These are phyloP conservation scores for Fraxinus pennsylvanica DNA, from an alignment of 257 asterid species.

Conservation along the genomic window DNA sequence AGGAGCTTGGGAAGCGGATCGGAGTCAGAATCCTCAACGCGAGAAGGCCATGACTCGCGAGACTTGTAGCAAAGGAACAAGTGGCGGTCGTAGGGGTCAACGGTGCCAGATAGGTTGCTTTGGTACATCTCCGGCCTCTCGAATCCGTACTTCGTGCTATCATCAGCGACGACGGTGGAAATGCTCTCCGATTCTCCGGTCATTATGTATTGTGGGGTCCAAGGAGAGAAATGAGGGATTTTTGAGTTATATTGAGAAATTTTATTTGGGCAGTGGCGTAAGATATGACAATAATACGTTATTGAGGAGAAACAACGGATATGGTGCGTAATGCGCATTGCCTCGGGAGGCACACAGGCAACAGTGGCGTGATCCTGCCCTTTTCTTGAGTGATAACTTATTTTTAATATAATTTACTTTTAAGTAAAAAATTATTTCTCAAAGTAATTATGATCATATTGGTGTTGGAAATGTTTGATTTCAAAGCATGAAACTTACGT, in stretches of 20 bases:
- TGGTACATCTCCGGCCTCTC: constrained; percentile 75
- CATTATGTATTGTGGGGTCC: constrained; percentile 46
- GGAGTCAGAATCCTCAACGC: constrained; percentile 71
- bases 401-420: no score
- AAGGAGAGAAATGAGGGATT: constrained; percentile 6
- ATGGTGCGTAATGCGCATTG: constrained; percentile 33
- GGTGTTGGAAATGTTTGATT: no score
- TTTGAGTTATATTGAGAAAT: constrained; percentile 28
- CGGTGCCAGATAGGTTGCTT: constrained; percentile 62
- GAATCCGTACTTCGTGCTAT: constrained; percentile 65
- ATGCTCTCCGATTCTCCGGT: constrained; percentile 59
- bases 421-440: no score
- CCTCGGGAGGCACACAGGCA: background rate
- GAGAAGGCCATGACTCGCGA: constrained; percentile 80
- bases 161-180: constrained; percentile 43
- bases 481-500: no score
- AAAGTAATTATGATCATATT: no score
- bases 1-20: constrained; percentile 84
- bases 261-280: constrained; percentile 21
- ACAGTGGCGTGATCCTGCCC: background rate
- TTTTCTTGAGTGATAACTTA: background rate
- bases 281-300: constrained; percentile 12
- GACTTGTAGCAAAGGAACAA: constrained; percentile 88
- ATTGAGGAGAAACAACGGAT: constrained; percentile 38
- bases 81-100: constrained; percentile 75